Evolutionary conservation across 179 eudicot species (phyloP), one percentile per base, ranked within the genome.

Genomic region (Gypsophila paniculata): DNA sequence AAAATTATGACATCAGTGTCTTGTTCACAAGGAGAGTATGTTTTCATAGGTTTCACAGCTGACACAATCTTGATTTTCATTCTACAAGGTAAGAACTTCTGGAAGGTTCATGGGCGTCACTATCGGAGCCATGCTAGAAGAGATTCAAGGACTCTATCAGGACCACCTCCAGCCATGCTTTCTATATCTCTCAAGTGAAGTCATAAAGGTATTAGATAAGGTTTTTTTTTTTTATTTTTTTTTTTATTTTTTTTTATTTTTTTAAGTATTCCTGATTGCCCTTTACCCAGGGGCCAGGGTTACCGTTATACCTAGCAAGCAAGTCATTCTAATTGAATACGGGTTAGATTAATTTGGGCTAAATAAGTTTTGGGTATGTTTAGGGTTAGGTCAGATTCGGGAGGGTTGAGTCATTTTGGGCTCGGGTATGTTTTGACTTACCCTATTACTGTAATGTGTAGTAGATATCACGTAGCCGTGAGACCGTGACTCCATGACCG

Each of bases 111-210:
- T 95, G 99, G 99, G 96, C 49, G 36, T 89, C 74, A 95, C 99
- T 76, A 85, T 95, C 80, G 99, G 99, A 66, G 99, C 86, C 70
- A 92, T 95, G 83, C 85, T 95, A 55, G 98, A 89, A 81, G 99
- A 95, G 85, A 90, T 95, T 81, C 98, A 95, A 80, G 86, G 86
- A 42, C 80, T 92, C 46, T 95, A 87, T 85, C 84, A 82, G 64
- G 93, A 92, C 63, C 99, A 95, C 71, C 98, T 86, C 65, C 99
- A 95, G 64, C 90, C 99, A 17, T 95, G 99, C 82, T 95, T 95
- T 82, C 86, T 95, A n/a, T 95, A 95, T 80, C 90, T 95, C 34
- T 90, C 99, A 34, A 95, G 99, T 83, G 99, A 95, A 86, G 99
- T 95, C 79, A 90, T 95, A 71, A 95, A 95, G 98, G 99, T 90